phyloP scores from a whole-genome alignment of 495 filamentous ascomycete genomes.

The Aspergillus wentii region DNA sequence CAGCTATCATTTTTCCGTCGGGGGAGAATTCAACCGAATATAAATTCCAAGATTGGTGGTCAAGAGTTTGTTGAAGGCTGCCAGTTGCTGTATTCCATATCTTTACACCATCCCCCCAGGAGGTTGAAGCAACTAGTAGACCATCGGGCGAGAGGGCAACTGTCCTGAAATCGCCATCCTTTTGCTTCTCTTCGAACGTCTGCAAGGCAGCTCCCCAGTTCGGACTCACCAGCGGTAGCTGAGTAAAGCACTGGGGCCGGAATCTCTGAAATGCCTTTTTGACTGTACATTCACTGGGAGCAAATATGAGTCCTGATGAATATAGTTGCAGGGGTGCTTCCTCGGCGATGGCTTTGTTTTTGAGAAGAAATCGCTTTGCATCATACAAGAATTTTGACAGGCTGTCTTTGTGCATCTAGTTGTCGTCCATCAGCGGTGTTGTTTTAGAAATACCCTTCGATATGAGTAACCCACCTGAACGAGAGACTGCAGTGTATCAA shows the following conservation, averaged over 20 bases:
- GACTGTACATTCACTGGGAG: conserved; percentile 22
- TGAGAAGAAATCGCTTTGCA: conserved; percentile 27
- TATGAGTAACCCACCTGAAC: conserved; percentile 1
- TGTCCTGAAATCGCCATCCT: neutral
- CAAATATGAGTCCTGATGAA: conserved; percentile 30
- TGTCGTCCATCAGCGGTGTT: conserved; percentile 2
- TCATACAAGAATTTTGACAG: conserved; percentile 25
- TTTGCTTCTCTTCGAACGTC: conserved; percentile 16
- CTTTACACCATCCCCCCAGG: conserved; percentile 20
- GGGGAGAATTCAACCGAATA: conserved; percentile 12
- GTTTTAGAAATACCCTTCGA: neutral
- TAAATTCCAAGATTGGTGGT: conserved; percentile 1
- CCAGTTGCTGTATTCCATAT: conserved; percentile 25
- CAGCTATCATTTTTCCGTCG: conserved; percentile 10
- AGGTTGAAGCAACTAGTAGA: conserved; percentile 21
- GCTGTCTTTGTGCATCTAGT: conserved; percentile 14
- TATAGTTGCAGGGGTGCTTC: conserved; percentile 19
- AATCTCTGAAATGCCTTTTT: conserved; percentile 7
- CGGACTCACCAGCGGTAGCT: conserved; percentile 4
- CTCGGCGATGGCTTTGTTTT: conserved; percentile 22
- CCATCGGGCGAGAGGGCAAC: conserved; percentile 28
- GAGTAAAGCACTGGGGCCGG: neutral
- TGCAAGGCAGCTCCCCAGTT: conserved; percentile 1
- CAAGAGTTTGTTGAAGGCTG: conserved; percentile 1
- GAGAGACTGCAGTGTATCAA: conserved; percentile 1